These are phyloP conservation scores for Myrica gale DNA, from an alignment of 306 rosid genomes.

Conservation along the genomic window DNA sequence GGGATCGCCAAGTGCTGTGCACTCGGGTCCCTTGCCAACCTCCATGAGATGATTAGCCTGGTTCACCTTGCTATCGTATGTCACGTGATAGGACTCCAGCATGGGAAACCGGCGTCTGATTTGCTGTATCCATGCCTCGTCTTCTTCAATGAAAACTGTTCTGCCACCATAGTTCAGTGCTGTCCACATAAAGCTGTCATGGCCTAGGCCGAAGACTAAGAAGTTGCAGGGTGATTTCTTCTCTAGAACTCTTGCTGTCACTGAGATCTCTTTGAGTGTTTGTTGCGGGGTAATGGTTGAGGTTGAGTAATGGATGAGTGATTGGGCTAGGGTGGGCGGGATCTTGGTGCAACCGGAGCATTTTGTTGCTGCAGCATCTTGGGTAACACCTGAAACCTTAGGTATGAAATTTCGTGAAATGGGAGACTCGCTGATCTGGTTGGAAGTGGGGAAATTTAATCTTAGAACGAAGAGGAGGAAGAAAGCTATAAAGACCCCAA, in stretches of 20 bases:
- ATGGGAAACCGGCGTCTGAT: conserved; percentile 48
- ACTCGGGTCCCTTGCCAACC: conserved; percentile 58
- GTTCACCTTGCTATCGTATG: conserved; percentile 58
- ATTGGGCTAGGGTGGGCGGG: conserved; percentile 47
- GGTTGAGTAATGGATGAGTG: conserved; percentile 70
- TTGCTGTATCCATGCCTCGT: conserved; percentile 64
- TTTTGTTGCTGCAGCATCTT: neutral
- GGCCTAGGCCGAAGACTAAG: conserved; percentile 73
- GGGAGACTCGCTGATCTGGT: conserved; percentile 26
- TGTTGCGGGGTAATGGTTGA: conserved; percentile 77
- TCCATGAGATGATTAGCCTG: conserved; percentile 62
- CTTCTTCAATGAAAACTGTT: conserved; percentile 75
- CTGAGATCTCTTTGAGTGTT: conserved; percentile 62
- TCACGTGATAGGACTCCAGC: conserved; percentile 57
- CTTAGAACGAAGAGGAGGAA: conserved; percentile 53
- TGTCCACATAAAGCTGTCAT: conserved; percentile 87
- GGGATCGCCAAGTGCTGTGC: conserved; percentile 49
- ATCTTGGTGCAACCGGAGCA: conserved; percentile 49
- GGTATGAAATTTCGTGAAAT: conserved; percentile 10
- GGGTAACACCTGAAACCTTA: conserved; percentile 2
- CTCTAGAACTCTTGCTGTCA: conserved; percentile 47
- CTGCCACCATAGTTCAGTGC: conserved; percentile 61
- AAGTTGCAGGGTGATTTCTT: conserved; percentile 70
- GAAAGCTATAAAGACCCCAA: conserved; percentile 44
- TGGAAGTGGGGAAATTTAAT: conserved; percentile 44